Percentiles rank a stretch among this genome's conserved stretches.
These are phyloP conservation scores for Candida qinlingensis DNA, from an alignment of 805 yeast genomes.

Conservation along the genomic window DNA sequence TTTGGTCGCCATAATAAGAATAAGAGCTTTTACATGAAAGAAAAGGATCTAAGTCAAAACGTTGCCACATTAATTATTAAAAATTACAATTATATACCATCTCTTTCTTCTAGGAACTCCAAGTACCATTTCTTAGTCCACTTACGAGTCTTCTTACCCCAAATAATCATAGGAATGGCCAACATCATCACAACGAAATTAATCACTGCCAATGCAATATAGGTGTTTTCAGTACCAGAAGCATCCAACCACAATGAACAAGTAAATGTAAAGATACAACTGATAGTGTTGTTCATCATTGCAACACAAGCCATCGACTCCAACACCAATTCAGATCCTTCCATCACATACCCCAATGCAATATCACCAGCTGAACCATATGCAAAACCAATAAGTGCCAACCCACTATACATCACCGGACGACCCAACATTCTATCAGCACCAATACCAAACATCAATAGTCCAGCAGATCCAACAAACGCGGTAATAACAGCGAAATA, in stretches of 20 bases:
- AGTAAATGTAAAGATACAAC: conserved; percentile 61
- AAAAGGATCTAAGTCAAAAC: too few relatives aligned
- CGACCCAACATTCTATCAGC: conserved; percentile 50
- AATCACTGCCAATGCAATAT: conserved; percentile 54
- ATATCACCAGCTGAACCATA: conserved; percentile 71
- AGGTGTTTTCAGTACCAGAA: conserved; percentile 53
- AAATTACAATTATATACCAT: conserved; percentile 26
- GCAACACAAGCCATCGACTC: conserved; percentile 69
- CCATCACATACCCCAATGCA: conserved; percentile 63
- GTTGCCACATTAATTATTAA: neutral
- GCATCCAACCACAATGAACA: conserved; percentile 57
- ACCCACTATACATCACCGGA: conserved; percentile 52
- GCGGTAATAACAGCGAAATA: conserved; percentile 53
- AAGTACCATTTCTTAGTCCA: conserved; percentile 55
- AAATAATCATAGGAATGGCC: conserved; percentile 52
- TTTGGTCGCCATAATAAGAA: too few relatives aligned
- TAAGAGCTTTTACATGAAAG: too few relatives aligned
- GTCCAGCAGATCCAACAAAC: conserved; percentile 55
- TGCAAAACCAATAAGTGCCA: conserved; percentile 63
- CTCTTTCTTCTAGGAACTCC: conserved; percentile 48
- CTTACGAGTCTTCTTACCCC: conserved; percentile 54
- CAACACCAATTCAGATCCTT: conserved; percentile 63
- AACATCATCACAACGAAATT: conserved; percentile 53
- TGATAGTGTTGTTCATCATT: conserved; percentile 58
- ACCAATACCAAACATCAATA: conserved; percentile 61